Evolutionary conservation across 148 eudicot species (phyloP).

Genomic region (Tetragonia tetragonoides): DNA sequence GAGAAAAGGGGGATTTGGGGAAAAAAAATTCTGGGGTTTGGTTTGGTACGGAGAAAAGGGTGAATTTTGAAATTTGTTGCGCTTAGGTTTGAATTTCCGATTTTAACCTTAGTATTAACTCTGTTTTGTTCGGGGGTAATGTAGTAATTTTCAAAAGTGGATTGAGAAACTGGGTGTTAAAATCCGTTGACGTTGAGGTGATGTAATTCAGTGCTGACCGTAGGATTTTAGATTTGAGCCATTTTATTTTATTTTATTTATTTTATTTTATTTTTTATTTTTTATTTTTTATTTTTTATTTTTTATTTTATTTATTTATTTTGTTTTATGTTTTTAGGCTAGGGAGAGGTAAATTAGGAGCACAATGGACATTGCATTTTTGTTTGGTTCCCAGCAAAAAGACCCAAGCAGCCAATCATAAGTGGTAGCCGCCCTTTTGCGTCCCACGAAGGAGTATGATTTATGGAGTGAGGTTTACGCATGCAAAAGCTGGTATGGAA

Average conservation of each 20-base stretch:
- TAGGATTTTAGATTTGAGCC: slow-evolving; percentile 6
- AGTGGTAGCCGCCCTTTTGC: too few relatives aligned
- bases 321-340: too few relatives aligned
- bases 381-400: too few relatives aligned
- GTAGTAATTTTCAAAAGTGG: neutral
- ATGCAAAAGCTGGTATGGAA: too few relatives aligned
- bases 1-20: slow-evolving; percentile 6
- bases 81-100: neutral
- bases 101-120: slow-evolving; percentile 13
- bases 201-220: slow-evolving; percentile 16
- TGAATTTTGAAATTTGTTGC: slow-evolving; percentile 14
- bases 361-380: too few relatives aligned
- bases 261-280: neutral
- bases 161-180: neutral
- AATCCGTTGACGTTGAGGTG: slow-evolving; percentile 12
- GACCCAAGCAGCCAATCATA: too few relatives aligned
- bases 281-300: too few relatives aligned
- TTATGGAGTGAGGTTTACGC: too few relatives aligned
- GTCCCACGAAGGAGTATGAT: too few relatives aligned
- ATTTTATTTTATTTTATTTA: neutral
- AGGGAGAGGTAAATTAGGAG: too few relatives aligned
- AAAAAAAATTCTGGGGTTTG: neutral
- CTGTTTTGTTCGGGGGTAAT: slow-evolving; percentile 7
- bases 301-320: too few relatives aligned
- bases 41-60: slow-evolving; percentile 5